Conservation (phyloP, 768 basidiomycete genomes). For the Strobilomyces confusus region DNA sequence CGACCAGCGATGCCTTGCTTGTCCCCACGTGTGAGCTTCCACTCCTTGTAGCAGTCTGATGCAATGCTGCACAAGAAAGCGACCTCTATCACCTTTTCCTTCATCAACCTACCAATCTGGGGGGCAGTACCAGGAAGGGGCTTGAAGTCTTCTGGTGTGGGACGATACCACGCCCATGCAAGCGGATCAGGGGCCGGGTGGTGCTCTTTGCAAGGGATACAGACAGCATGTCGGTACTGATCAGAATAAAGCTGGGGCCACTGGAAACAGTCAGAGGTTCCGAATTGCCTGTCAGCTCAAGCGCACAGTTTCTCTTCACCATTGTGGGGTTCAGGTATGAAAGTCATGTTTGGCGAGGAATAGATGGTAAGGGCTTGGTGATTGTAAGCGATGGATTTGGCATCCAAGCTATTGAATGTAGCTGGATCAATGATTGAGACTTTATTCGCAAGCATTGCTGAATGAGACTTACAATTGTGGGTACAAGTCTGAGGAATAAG, state of each 20-base stretch:
- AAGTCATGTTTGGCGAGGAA: not conserved
- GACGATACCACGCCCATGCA: not conserved
- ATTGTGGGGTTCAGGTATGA: not conserved
- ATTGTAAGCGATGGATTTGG: not conserved
- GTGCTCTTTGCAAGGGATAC: not conserved
- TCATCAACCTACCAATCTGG: not conserved
- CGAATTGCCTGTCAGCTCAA: not conserved
- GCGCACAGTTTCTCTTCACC: not conserved
- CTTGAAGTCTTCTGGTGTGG: not conserved
- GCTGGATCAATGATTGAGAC: not conserved
- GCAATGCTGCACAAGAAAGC: not conserved
- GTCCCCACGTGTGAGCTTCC: not conserved
- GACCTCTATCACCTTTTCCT: not conserved
- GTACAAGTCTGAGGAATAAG: not conserved
- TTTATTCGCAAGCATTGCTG: too few relatives aligned
- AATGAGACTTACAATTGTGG: not conserved
- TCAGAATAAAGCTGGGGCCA: not conserved
- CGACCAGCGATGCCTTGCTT: not conserved
- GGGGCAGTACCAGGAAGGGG: not conserved
- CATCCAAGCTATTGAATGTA: not conserved
- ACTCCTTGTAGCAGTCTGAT: not conserved
- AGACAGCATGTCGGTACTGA: not conserved
- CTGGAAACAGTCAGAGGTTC: not conserved
- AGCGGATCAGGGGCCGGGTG: not conserved
- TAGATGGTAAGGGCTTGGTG: not conserved